phyloP scores from a whole-genome alignment of 176 grass and related monocot species.

The Cenchrus purpureus region DNA sequence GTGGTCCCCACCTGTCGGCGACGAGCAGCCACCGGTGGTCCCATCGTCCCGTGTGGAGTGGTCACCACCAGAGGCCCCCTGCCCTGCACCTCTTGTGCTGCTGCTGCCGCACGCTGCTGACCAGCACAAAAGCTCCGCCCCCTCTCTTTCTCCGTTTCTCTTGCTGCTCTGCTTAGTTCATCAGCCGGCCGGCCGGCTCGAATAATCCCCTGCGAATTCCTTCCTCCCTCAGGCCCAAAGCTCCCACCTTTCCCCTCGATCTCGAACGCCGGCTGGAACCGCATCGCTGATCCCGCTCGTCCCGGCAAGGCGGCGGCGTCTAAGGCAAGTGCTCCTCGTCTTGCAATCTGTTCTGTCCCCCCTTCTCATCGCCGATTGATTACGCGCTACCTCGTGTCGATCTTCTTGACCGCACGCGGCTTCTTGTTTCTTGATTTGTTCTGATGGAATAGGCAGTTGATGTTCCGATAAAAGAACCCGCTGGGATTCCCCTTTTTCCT shows the following conservation, averaged over 20 bases:
- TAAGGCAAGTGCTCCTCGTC: not conserved
- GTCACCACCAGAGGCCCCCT: not conserved
- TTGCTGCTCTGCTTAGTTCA: not conserved
- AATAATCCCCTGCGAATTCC: not conserved
- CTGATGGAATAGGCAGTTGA: not conserved
- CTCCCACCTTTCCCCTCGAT: constrained; percentile 14
- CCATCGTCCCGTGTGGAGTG: not conserved
- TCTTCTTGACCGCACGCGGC: not conserved
- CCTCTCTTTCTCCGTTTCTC: not conserved
- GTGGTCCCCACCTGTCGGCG: not conserved
- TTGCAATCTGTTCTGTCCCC: not conserved
- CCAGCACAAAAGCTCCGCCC: not conserved
- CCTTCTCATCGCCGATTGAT: not conserved
- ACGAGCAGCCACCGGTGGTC: not conserved
- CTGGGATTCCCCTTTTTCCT: not conserved
- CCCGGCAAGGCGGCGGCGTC: not conserved
- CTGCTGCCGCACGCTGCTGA: not conserved
- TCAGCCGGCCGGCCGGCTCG: not conserved
- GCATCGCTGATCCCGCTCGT: not conserved
- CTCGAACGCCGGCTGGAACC: not conserved
- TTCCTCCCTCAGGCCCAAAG: constrained; percentile 7
- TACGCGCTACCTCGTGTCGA: no score
- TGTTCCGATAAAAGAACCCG: not conserved
- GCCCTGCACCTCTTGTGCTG: no score
- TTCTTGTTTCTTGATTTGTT: not conserved